Evolutionary conservation across 192 early-diverging fungal species (phyloP), one percentile per base, ranked within the genome.

Genomic region (Rhizophagus clarus): DNA sequence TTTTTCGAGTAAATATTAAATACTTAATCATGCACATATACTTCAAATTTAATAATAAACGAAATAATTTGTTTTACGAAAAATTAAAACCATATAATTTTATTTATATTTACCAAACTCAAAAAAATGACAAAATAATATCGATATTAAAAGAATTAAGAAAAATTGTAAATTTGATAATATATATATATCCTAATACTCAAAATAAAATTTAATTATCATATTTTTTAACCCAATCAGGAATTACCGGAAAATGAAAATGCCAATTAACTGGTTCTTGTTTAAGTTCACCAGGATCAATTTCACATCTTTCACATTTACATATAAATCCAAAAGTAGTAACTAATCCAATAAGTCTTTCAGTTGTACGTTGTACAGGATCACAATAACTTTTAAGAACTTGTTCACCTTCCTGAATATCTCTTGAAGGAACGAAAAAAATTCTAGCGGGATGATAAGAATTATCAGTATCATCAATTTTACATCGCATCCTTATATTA

Each of bases 281-380:
- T 4, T 56, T 17, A 22, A 5, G 6, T 22, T 56, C 51, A 22
- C 51, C 20, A 56, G 20, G 6, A 0, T 69, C 67, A 37, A 9
- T 22, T 34, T n/a, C 20, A 69, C 67, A 69, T 17, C 32, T 69
- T 20, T 69, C 32, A 69, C 67, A 69, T 20, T 31, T 34, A 37
- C 67, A 69, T 69, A 32, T 2, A 69, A 69, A 69, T 22, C 67
- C 67, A 69, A 32, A 69, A n/a, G 67, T 34, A n/a, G 67, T 28
- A 69, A 37, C 32, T 8, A 69, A 69, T 34, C 20, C 14, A 8
- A n/a, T 37, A 22, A 9, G 29, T 69, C 67, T 69, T 1, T 69
- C 29, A 17, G 9, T 20, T 22, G n/a, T 69, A 69, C 17, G 2
- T 37, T 32, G 20, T 34, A 1, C 40, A 22, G 28, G 31, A 69